Conservation (phyloP, 2,329 filamentous ascomycete species). For the Blumeria hordei region DNA sequence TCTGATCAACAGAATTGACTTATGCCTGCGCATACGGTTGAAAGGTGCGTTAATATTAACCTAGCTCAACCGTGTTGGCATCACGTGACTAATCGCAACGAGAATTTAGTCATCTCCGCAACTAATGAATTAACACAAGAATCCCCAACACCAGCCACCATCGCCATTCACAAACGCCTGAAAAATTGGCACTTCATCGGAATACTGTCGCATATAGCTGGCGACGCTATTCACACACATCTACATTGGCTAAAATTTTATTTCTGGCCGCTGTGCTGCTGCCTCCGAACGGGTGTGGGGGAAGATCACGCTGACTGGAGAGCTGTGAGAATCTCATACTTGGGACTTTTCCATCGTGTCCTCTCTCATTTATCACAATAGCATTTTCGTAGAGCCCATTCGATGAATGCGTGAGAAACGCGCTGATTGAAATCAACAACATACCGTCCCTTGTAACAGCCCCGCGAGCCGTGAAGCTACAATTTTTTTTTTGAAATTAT, state of each 20-base stretch:
- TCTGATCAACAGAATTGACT: no score
- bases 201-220: background rate
- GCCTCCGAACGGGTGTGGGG: conserved; percentile 4
- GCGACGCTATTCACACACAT: background rate
- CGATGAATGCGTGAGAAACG: conserved; percentile 15
- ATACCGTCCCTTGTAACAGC: conserved; percentile 11
- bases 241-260: background rate
- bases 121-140: background rate
- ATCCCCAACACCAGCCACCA: background rate
- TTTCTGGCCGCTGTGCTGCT: background rate
- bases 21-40: no score
- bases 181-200: background rate
- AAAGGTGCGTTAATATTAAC: no score
- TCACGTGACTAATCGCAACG: conserved; percentile 3
- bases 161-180: background rate
- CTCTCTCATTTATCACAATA: conserved; percentile 4
- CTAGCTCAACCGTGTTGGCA: no score
- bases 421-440: conserved; percentile 11
- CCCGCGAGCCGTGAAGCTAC: conserved; percentile 9
- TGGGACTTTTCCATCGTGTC: conserved; percentile 9
- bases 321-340: conserved; percentile 3
- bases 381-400: conserved; percentile 13
- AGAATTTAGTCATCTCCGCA: background rate
- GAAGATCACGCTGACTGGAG: conserved; percentile 2
- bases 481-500: conserved; percentile 5